Evolutionary conservation across 192 early-diverging fungal genomes (phyloP).

Genomic region (Coemansia interrupta): DNA sequence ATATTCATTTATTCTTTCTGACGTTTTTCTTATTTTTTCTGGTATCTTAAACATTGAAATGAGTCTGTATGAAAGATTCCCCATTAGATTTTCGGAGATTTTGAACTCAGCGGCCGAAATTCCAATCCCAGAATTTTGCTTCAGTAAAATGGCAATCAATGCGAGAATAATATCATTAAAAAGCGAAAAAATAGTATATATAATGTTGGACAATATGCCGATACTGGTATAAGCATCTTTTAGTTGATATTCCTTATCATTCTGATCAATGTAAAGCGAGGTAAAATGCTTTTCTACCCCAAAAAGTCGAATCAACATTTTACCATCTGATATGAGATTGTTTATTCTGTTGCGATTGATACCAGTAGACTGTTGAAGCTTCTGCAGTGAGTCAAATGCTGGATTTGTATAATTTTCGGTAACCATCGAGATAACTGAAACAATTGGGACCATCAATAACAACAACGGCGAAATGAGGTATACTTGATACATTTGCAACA

Average conservation of each 20-base stretch:
- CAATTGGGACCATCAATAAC: slow-evolving; percentile 11
- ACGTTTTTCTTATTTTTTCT: slow-evolving; percentile 8
- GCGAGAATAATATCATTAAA: slow-evolving; percentile 22
- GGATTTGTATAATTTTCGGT: neutral
- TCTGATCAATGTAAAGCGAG: slow-evolving; percentile 48
- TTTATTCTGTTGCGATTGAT: slow-evolving; percentile 5
- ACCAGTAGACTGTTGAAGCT: neutral
- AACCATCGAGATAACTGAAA: slow-evolving; percentile 10
- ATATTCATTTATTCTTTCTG: slow-evolving; percentile 17
- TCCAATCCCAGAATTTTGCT: slow-evolving; percentile 3
- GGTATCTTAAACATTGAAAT: slow-evolving; percentile 10
- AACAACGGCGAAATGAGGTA: no score
- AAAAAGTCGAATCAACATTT: slow-evolving; percentile 67
- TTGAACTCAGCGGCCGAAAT: slow-evolving; percentile 19
- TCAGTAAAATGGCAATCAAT: slow-evolving; percentile 18
- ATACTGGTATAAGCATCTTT: slow-evolving; percentile 58
- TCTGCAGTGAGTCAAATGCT: neutral
- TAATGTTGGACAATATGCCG: slow-evolving; percentile 52
- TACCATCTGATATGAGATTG: slow-evolving; percentile 53
- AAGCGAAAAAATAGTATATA: slow-evolving; percentile 52
- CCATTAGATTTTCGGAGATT: slow-evolving; percentile 3
- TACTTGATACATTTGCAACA: no score
- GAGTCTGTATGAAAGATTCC: slow-evolving; percentile 3
- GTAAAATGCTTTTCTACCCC: slow-evolving; percentile 58
- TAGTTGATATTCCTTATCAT: slow-evolving; percentile 60